Evolutionary conservation across 805 yeast genomes (phyloP).

Genomic region (Wickerhamiella dianesei): DNA sequence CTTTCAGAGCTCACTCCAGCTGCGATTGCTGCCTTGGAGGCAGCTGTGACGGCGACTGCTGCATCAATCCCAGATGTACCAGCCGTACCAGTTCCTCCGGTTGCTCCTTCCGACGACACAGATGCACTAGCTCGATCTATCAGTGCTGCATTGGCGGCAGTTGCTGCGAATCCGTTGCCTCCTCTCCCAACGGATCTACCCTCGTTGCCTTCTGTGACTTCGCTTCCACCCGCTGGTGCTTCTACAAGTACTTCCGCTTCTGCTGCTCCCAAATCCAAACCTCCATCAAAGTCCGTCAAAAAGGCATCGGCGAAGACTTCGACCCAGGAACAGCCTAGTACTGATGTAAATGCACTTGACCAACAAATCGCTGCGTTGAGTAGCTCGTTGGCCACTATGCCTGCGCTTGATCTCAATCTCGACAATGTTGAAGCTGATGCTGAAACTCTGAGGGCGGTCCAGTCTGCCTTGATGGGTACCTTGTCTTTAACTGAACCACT

Average conservation of each 20-base stretch:
- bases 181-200: background rate
- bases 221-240: no score
- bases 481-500: conserved; percentile 7
- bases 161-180: background rate
- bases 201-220: background rate
- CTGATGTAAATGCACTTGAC: background rate
- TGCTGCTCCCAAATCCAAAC: background rate
- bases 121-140: background rate
- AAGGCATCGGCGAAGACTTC: no score
- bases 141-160: background rate
- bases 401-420: conserved; percentile 1
- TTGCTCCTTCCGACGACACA: background rate
- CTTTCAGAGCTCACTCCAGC: background rate
- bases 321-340: background rate
- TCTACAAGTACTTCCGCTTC: background rate
- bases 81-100: background rate
- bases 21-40: background rate
- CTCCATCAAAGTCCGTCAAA: background rate
- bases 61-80: background rate
- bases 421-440: conserved; percentile 18
- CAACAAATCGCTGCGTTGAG: background rate
- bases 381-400: background rate
- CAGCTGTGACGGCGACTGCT: background rate
- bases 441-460: conserved; percentile 20
- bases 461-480: conserved; percentile 18